A percentile compares a stretch with the other conserved stretches of the same genome.
Conservation (phyloP, 352 stramenopile genomes). For the Pythium oligandrum region DNA sequence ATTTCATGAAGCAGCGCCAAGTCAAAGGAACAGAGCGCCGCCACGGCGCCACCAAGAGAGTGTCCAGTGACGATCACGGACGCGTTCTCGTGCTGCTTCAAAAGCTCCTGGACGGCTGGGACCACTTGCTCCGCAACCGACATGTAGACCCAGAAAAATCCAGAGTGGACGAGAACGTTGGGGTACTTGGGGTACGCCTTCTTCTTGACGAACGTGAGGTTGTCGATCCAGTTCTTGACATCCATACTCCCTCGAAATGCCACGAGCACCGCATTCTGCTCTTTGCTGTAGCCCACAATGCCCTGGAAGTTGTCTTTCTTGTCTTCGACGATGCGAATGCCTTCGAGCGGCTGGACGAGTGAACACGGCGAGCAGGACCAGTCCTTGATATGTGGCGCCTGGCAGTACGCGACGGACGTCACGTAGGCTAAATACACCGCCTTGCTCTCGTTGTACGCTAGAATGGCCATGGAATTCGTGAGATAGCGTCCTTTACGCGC, state of each 20-base stretch:
- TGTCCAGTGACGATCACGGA: conserved; percentile 65
- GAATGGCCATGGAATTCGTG: conserved; percentile 1
- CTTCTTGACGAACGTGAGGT: conserved; percentile 79
- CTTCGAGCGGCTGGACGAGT: conserved; percentile 44
- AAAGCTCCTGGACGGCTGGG: conserved; percentile 24
- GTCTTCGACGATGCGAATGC: conserved; percentile 60
- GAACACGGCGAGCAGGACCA: conserved; percentile 74
- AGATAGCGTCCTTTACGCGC: not conserved
- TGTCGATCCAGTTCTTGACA: conserved; percentile 81
- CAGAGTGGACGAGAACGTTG: conserved; percentile 57
- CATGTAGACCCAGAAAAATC: conserved; percentile 80
- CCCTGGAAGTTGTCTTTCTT: conserved; percentile 74
- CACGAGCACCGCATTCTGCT: conserved; percentile 52
- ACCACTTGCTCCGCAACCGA: conserved; percentile 54
- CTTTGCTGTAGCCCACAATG: conserved; percentile 59
- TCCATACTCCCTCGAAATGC: conserved; percentile 83
- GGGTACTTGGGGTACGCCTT: conserved; percentile 58
- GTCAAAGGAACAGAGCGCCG: conserved; percentile 71
- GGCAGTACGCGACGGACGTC: conserved; percentile 78
- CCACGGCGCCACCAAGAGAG: conserved; percentile 68
- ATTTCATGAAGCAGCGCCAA: conserved; percentile 60
- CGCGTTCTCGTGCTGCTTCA: conserved; percentile 31
- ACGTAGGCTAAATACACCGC: conserved; percentile 70
- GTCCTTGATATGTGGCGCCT: conserved; percentile 50
- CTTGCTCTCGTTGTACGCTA: conserved; percentile 57